phyloP scores from a whole-genome alignment of 148 eudicot species.

The Rhododendron simsii region DNA sequence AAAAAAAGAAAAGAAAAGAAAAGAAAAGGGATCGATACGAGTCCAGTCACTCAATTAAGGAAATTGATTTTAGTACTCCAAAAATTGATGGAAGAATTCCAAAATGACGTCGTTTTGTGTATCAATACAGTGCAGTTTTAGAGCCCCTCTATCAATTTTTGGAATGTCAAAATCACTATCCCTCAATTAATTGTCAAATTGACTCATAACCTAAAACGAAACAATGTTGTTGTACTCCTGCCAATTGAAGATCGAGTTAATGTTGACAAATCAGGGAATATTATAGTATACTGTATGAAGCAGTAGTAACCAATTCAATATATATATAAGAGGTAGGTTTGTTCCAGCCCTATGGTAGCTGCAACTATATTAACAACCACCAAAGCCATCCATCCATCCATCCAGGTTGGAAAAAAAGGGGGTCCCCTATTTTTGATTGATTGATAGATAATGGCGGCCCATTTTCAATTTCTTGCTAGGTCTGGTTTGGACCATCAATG shows the following conservation, averaged over 20 bases:
- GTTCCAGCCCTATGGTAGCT: neutral
- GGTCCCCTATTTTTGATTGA: neutral
- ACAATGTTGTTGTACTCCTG: neutral
- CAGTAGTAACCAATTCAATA: neutral
- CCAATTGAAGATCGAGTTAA: neutral
- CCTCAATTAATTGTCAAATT: neutral
- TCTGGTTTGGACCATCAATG: neutral
- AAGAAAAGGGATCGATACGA: no score
- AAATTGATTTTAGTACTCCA: no score
- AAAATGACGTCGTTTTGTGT: no score
- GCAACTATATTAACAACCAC: neutral
- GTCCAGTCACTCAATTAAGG: neutral
- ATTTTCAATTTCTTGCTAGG: neutral
- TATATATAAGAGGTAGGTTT: neutral
- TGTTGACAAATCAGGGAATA: neutral
- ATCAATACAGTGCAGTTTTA: no score
- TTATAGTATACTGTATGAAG: neutral
- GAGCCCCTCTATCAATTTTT: no score
- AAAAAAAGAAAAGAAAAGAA: no score
- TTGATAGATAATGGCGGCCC: neutral
- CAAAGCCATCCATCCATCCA: no score
- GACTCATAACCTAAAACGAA: neutral
- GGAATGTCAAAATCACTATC: no score
- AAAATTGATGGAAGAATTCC: no score
- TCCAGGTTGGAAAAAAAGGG: neutral